Evolutionary conservation across 2,329 filamentous ascomycete species (phyloP), one percentile per base, ranked within the genome.

Genomic region (Zasmidium angulare): DNA sequence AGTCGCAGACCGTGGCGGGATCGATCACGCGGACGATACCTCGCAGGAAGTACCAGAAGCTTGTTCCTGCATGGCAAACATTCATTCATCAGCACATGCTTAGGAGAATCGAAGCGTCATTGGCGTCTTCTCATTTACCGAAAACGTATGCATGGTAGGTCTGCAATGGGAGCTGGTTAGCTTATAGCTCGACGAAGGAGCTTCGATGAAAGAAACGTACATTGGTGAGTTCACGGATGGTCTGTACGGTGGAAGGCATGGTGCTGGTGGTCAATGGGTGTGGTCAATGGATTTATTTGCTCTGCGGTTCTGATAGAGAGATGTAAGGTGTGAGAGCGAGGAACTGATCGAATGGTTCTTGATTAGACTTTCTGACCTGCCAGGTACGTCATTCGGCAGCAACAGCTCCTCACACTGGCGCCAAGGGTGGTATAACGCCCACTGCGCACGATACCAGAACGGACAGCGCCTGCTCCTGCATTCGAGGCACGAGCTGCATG

Each of bases 21-120:
- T 74, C 69, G 50, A 71, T 68, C 26, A 75, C 63, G 9, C 73
- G 67, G 21, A 68, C 68, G 29, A 66, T 61, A 49, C 70, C 73
- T 48, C 73, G 62, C 11, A 72, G 62, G 57, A 64, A 67, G 61
- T 75, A 75, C 73, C 72, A 75, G 67, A 75, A 72, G 14, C 68
- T 68, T 20, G 70, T 74, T 51, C 71, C 68, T 69, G 58, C 21
- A 51, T 56, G 3, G 31, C 23, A 6, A 31, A 50, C 43, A 43
- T 47, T 59, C 29, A n/a, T n/a, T n/a, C n/a, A n/a, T n/a, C n/a
- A 46, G 56, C 11, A 36, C 9, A 24, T 14, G 43, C 43, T 24
- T 21, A 26, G 14, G 19, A 22, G 47, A 20, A 21, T 2, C 1
- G 20, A n/a, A 10, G 21, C 26, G 50, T 53, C 50, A 43, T 47